Conservation (phyloP, 1,284 basidiomycete species). For the Kwoniella shivajii region DNA sequence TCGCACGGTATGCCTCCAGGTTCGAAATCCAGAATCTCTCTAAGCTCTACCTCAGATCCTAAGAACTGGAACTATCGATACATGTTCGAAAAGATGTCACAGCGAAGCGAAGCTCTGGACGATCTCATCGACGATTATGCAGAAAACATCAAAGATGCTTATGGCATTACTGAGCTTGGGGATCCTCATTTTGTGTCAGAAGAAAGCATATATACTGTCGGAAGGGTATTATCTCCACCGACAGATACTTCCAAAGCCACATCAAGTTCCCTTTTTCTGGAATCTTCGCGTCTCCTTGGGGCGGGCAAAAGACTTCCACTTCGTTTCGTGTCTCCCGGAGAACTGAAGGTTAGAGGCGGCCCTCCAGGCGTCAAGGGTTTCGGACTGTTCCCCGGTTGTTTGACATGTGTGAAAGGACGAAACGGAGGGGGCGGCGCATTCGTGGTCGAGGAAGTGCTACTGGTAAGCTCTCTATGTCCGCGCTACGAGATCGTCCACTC, state of each 20-base stretch:
- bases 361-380: conserved; percentile 66
- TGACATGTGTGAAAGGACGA: conserved; percentile 82
- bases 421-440: conserved; percentile 91
- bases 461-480: conserved; percentile 58
- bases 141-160: conserved; percentile 69
- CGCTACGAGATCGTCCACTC: neutral
- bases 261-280: conserved; percentile 72
- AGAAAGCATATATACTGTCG: conserved; percentile 76
- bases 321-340: conserved; percentile 62
- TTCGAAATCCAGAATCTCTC: conserved; percentile 33
- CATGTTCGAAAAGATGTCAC: conserved; percentile 86
- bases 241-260: conserved; percentile 66
- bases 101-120: conserved; percentile 78
- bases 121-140: conserved; percentile 81
- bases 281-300: conserved; percentile 77
- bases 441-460: conserved; percentile 76
- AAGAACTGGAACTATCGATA: conserved; percentile 64
- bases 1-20: conserved; percentile 9
- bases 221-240: conserved; percentile 74
- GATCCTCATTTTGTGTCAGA: conserved; percentile 75
- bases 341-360: conserved; percentile 68
- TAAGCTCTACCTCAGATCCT: conserved; percentile 34
- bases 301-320: conserved; percentile 71
- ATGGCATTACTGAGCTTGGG: conserved; percentile 69
- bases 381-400: conserved; percentile 84